Percentiles rank a stretch among this genome's conserved stretches.
Conservation (phyloP, 2,329 filamentous ascomycete species). For the Botryotinia globosa region DNA sequence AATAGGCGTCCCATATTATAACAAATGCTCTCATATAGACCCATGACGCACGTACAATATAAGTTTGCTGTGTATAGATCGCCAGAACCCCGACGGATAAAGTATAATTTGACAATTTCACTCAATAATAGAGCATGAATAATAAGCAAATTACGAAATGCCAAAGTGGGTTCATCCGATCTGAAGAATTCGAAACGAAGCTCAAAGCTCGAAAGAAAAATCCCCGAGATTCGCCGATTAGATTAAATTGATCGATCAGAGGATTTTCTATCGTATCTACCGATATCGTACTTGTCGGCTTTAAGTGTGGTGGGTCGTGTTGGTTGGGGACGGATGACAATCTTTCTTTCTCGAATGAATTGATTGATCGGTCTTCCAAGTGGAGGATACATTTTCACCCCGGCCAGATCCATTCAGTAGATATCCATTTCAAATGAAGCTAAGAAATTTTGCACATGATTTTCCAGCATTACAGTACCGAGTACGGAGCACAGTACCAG, state of each 20-base stretch:
- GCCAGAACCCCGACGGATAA: background rate
- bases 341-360: background rate
- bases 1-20: conserved; percentile 7
- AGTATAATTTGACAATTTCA: background rate
- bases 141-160: conserved; percentile 1
- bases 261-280: background rate
- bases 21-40: background rate
- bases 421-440: background rate
- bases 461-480: conserved; percentile 13
- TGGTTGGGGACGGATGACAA: background rate
- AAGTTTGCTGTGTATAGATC: background rate
- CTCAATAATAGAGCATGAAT: conserved; percentile 6
- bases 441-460: conserved; percentile 1
- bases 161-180: conserved; percentile 12
- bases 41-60: conserved; percentile 10
- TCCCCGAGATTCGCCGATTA: conserved; percentile 12
- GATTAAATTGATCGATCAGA: conserved; percentile 10
- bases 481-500: background rate
- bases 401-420: background rate
- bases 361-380: conserved; percentile 8
- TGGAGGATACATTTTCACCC: background rate
- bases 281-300: conserved; percentile 6
- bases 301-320: background rate
- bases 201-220: background rate
- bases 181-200: background rate